Percentiles rank a stretch among this genome's conserved stretches.
phyloP scores from a whole-genome alignment of 2,329 filamentous ascomycete species.

The Colletotrichum echinochloae region DNA sequence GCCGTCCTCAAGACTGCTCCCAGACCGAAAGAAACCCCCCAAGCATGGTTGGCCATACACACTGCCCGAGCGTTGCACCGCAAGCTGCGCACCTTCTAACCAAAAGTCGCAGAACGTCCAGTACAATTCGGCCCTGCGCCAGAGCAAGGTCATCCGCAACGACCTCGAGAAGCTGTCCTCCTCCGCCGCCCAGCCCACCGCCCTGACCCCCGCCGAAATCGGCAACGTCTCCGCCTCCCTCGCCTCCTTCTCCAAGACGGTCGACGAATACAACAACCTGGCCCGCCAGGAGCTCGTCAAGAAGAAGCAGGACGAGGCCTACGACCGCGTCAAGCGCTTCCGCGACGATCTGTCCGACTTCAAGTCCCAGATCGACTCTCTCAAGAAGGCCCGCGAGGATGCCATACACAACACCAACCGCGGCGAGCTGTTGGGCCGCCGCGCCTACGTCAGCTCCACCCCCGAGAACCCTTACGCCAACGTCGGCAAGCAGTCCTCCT shows the following conservation, averaged over 20 bases:
- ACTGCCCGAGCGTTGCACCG: background rate
- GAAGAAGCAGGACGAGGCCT: constrained; percentile 91
- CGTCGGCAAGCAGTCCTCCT: constrained; percentile 47
- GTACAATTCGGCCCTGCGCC: constrained; percentile 88
- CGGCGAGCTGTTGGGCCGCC: constrained; percentile 84
- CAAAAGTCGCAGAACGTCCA: constrained; percentile 74
- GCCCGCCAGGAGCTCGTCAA: constrained; percentile 90
- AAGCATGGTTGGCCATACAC: constrained; percentile 26
- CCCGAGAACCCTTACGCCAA: constrained; percentile 95
- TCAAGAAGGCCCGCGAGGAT: constrained; percentile 84
- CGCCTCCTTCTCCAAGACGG: constrained; percentile 84
- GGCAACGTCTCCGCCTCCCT: constrained; percentile 84
- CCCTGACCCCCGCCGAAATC: constrained; percentile 66
- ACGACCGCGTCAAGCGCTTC: constrained; percentile 88
- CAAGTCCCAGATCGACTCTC: constrained; percentile 78
- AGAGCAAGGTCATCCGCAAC: constrained; percentile 82
- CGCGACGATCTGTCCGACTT: constrained; percentile 85
- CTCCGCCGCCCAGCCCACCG: constrained; percentile 67
- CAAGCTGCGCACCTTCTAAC: constrained; percentile 43
- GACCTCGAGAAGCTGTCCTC: constrained; percentile 79
- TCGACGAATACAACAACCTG: constrained; percentile 91
- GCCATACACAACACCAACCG: constrained; percentile 74
- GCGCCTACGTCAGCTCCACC: constrained; percentile 81
- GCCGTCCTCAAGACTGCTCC: background rate
- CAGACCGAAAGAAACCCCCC: background rate